These are phyloP conservation scores for Dicorynia guianensis DNA, from an alignment of 306 rosid species.

Conservation along the genomic window DNA sequence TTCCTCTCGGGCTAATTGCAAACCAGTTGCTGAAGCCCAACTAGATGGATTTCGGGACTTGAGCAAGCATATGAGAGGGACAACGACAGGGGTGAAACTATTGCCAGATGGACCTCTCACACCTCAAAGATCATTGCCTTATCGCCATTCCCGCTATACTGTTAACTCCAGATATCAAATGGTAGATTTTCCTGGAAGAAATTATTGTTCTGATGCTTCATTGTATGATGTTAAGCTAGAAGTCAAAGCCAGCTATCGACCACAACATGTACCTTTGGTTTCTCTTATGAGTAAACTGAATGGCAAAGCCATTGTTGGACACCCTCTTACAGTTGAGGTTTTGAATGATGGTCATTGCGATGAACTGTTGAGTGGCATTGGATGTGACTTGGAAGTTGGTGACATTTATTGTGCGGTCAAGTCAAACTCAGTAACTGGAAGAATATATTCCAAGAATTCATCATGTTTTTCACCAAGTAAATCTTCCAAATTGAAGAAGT, in stretches of 20 bases:
- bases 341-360: conserved; percentile 70
- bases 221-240: conserved; percentile 76
- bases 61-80: conserved; percentile 52
- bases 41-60: conserved; percentile 52
- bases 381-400: conserved; percentile 45
- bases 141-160: conserved; percentile 80
- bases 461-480: conserved; percentile 41
- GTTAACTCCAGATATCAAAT: conserved; percentile 74
- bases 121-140: conserved; percentile 78
- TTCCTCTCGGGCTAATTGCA: conserved; percentile 53
- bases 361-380: conserved; percentile 46
- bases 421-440: conserved; percentile 43
- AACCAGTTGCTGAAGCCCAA: conserved; percentile 56
- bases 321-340: conserved; percentile 79
- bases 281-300: conserved; percentile 89
- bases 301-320: conserved; percentile 91
- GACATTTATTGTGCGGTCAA: conserved; percentile 38
- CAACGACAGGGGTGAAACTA: conserved; percentile 49
- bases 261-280: conserved; percentile 91
- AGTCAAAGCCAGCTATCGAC: conserved; percentile 76
- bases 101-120: conserved; percentile 61
- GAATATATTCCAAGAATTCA: conserved; percentile 53
- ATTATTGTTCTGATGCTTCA: conserved; percentile 51
- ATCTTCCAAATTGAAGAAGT: conserved; percentile 65
- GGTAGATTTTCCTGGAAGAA: conserved; percentile 62